Base-by-base conservation (phyloP, 2,329 filamentous ascomycete species). In the Neoascochyta sp. region DNA sequence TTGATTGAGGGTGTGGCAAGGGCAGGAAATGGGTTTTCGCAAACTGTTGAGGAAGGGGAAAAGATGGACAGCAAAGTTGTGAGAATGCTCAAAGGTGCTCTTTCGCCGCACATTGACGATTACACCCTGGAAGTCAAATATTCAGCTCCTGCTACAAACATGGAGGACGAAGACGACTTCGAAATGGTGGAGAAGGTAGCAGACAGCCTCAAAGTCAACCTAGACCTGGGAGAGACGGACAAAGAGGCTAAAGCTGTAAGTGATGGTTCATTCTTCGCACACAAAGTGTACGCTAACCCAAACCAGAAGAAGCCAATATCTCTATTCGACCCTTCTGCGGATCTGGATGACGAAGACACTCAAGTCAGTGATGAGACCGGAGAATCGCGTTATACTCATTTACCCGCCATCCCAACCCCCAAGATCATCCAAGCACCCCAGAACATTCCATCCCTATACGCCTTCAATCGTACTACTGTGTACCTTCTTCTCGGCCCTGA, bases 81-180 rank as follows among this genome's bases (percentile, higher is more conserved):
- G 3, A 73, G 83, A 3, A 87, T 88, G 83, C 66, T 88, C 34
- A 85, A 83, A 51, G 82, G 75, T 0, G 77, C 81, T 0, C 59
- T 87, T 12, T 77, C 74, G 2, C 80, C 81, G 0, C 81, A 86
- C 40, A 67, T 84, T 24, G 71, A 63, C 10, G 73, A 85, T 49
- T 84, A 80, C 48, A 70, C 66, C 0, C 62, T 86, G 2, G 76
- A 82, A 47, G 62, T 86, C 38, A 74, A 77, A 31, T 85, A 83
- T 43, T 57, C 50, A 6, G 53, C 45, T 3, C 51, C n/a, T 16
- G 41, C 30, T 7, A 38, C 45, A 2, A 33, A 11, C 9, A 13
- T 12, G 1, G 34, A 34, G 0, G 36, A 41, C 7, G 52, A 64
- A 3, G 73, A 78, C 9, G 78, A 77, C 11, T 83, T 78, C 36